Base-by-base conservation (phyloP, 306 rosid species). In the Quercus ilex region DNA sequence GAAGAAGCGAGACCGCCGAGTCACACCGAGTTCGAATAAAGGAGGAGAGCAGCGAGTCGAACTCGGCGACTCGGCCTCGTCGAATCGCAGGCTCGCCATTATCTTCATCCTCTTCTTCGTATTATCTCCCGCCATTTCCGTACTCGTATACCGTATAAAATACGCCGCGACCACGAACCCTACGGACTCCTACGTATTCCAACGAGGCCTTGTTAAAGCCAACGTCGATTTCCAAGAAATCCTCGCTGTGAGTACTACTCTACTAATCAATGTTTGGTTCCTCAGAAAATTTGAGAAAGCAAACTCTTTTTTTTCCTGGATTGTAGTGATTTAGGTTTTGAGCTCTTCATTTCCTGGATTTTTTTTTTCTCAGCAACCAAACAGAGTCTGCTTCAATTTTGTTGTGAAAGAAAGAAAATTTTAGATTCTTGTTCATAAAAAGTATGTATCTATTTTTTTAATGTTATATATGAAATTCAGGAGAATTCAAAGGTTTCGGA, bases 1-100 rank as follows among this genome's bases (percentile, higher is more conserved):
- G 70, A 91, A 86, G 88, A 94, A 87, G 80, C 85, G 93, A 85
- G 93, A 88, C 41, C 90, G 88, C 81, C 89, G 90, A 79, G 77
- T 85, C 62, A 71, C 79, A 0, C 55, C 84, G 79, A 78, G 72
- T 81, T 78, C 86, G 26, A 78, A 51, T 73, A 84, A 38, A 38
- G 81, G 71, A 83, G 82, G 28, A 75, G 82, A 55, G 80, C 56
- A 6, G 71, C 80, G 0, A 3, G 55, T 33, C 18, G 5, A 74
- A 15, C 84, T 31, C 55, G 68, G 14, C 14, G 55, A 46, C 59
- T 83, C 92, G 14, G 69, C 83, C 75, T 82, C 80, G 4, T 77
- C 90, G 4, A 77, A 81, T 73, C 81, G 85, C 63, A 85, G 85
- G 81, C 70, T 84, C 43, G 65, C 82, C 59, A 0, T 64, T 78